Evolutionary conservation across 148 eudicot genomes (phyloP), one percentile per base, ranked within the genome.

Genomic region (Rhododendron griersonianum): DNA sequence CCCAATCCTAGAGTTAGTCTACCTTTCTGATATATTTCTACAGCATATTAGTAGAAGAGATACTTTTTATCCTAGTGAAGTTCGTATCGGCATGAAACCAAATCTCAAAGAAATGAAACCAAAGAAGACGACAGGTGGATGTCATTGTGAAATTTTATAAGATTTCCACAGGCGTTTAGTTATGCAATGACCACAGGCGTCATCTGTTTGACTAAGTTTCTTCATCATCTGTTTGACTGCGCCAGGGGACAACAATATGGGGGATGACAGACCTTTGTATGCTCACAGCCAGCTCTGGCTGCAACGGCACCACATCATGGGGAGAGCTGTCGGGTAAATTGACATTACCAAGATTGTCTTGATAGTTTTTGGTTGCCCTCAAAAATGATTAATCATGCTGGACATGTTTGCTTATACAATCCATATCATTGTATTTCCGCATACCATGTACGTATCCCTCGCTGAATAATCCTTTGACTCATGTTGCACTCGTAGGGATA

Each of bases 261-360:
- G 80, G 25, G 93, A 92, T 75, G 93, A 92, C 81, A 85, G 89
- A 53, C 78, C 82, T 48, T 83, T 92, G 57, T 92, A 92, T 67
- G 91, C 89, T 30, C 88, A 87, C 0, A 90, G 90, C 82, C 91
- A 85, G 91, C 88, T n/a, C 1, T 87, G 90, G 88, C 83, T 90
- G 61, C 80, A 87, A 16, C 37, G 53, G 6, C 82, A 87, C 33
- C 89, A 90, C 78, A 89, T 86, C 83, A 85, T 89, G 88, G 93
- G 93, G 18, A 87, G 88, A 89, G 93, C 91, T 87, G 86, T 91
- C 7, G 90, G 92, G 92, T 89, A 92, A 75, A 67, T 57, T 30
- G 65, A 3, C 82, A 78, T 48, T 50, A 48, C 16, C 39, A 78
- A 44, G 5, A 13, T 78, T 23, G 33, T 21, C 57, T 78, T 47